These are phyloP conservation scores for Russula vinacea DNA, from an alignment of 768 basidiomycete genomes.

Conservation along the genomic window DNA sequence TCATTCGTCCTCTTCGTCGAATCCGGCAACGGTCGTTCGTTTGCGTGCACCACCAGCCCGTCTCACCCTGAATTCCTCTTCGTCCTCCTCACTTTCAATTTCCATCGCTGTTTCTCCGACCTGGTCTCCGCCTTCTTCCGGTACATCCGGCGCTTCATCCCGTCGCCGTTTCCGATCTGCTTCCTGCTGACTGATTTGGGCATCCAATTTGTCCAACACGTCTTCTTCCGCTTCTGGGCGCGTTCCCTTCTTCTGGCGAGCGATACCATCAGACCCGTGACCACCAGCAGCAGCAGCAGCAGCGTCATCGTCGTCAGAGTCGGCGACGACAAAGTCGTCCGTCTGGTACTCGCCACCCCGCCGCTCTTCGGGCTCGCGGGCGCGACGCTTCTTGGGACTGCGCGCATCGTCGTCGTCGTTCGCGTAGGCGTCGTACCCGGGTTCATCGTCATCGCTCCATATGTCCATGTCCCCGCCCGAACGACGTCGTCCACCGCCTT, in stretches of 20 bases:
- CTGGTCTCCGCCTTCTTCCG: conserved; percentile 35
- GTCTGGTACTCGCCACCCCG: conserved; percentile 72
- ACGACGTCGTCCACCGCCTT: conserved; percentile 36
- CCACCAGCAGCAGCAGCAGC: conserved; percentile 3
- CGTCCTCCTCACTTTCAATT: conserved; percentile 67
- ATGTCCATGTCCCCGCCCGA: conserved; percentile 43
- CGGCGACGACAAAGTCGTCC: conserved; percentile 82
- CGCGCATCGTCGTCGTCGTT: conserved; percentile 46
- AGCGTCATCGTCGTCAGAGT: conserved; percentile 61
- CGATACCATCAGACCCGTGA: conserved; percentile 21
- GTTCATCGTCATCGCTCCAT: conserved; percentile 70
- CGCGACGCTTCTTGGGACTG: conserved; percentile 45
- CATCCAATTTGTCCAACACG: conserved; percentile 69
- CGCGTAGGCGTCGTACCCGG: conserved; percentile 38
- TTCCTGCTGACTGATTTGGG: conserved; percentile 55
- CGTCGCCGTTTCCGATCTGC: conserved; percentile 49
- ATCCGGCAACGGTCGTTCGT: conserved; percentile 48
- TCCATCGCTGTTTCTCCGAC: conserved; percentile 55
- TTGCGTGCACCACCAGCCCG: conserved; percentile 52
- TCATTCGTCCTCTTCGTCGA: conserved; percentile 52
- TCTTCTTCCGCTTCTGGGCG: conserved; percentile 50
- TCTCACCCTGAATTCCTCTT: conserved; percentile 66
- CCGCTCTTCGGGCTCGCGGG: conserved; percentile 43
- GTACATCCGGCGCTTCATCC: conserved; percentile 30
- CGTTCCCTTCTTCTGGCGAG: conserved; percentile 36